phyloP scores from a whole-genome alignment of 1,139 yeast species.

The Yamadazyma diospyri region DNA sequence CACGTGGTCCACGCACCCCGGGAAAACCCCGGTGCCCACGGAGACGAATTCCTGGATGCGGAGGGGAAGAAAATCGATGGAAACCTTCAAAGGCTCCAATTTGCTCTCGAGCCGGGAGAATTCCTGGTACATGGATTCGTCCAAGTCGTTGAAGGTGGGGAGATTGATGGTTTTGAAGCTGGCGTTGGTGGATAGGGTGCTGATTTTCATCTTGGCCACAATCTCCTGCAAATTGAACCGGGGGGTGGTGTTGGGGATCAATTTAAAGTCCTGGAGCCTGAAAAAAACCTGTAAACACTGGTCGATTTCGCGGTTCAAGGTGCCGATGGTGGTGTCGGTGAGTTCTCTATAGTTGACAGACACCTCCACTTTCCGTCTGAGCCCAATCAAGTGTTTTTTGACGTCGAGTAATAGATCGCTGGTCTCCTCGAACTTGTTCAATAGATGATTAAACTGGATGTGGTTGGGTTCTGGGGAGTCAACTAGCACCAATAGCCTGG shows the following conservation, averaged over 20 bases:
- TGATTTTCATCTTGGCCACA: slow-evolving; percentile 34
- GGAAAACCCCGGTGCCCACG: slow-evolving; percentile 14
- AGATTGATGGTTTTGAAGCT: slow-evolving; percentile 21
- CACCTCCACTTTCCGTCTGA: slow-evolving; percentile 48
- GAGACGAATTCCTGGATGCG: slow-evolving; percentile 46
- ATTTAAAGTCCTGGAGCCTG: slow-evolving; percentile 36
- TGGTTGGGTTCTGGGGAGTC: slow-evolving; percentile 23
- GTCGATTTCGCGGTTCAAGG: slow-evolving; percentile 50
- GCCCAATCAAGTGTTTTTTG: slow-evolving; percentile 31
- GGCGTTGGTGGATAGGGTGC: slow-evolving; percentile 19
- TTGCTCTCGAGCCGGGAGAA: slow-evolving; percentile 28
- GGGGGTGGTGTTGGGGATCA: slow-evolving; percentile 40
- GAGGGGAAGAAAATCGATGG: slow-evolving; percentile 56
- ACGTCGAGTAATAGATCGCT: slow-evolving; percentile 41
- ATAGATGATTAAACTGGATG: slow-evolving; percentile 13
- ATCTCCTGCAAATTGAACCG: slow-evolving; percentile 39
- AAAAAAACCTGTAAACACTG: slow-evolving; percentile 39
- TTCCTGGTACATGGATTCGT: slow-evolving; percentile 26
- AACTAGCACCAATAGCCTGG: slow-evolving; percentile 30
- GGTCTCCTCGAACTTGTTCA: slow-evolving; percentile 29
- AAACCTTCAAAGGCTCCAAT: slow-evolving; percentile 52
- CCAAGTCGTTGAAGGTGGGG: slow-evolving; percentile 33
- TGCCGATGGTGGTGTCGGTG: slow-evolving; percentile 45
- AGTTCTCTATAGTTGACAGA: slow-evolving; percentile 60
- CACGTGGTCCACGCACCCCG: slow-evolving; percentile 32